Evolutionary conservation across 2,329 filamentous ascomycete genomes (phyloP).

Genomic region (Conoideocrella luteorostrata): DNA sequence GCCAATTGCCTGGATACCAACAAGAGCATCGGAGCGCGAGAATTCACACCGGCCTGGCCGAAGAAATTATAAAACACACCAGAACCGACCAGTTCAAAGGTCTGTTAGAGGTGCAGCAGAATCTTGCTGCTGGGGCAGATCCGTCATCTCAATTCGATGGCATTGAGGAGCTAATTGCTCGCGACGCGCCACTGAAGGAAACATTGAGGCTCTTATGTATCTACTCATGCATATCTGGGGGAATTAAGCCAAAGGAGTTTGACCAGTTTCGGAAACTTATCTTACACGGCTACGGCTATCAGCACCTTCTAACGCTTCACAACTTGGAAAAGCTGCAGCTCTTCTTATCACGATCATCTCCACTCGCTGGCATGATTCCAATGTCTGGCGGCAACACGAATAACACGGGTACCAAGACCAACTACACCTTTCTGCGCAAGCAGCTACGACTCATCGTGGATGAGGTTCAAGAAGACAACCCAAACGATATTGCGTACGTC

Average conservation of each 20-base stretch:
- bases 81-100: conserved; percentile 83
- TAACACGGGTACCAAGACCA: conserved; percentile 65
- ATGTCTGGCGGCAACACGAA: conserved; percentile 51
- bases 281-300: conserved; percentile 88
- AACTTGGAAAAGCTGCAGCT: conserved; percentile 86
- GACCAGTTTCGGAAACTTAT: conserved; percentile 85
- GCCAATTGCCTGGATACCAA: conserved; percentile 84
- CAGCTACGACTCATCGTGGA: conserved; percentile 85
- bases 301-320: conserved; percentile 85
- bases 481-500: conserved; percentile 93
- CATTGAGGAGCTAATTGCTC: conserved; percentile 91
- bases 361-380: conserved; percentile 74
- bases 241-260: conserved; percentile 80
- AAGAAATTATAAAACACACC: conserved; percentile 93
- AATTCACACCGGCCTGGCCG: conserved; percentile 82
- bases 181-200: conserved; percentile 72
- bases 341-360: conserved; percentile 69
- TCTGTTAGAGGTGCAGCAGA: conserved; percentile 89
- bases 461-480: conserved; percentile 91
- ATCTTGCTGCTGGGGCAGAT: conserved; percentile 84
- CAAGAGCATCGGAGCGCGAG: conserved; percentile 90
- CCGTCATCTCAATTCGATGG: conserved; percentile 82
- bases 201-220: conserved; percentile 82
- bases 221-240: conserved; percentile 84
- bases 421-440: conserved; percentile 84